Evolutionary conservation across 2,329 filamentous ascomycete species (phyloP), one percentile per base, ranked within the genome.

Genomic region (Trichoderma asperellum): DNA sequence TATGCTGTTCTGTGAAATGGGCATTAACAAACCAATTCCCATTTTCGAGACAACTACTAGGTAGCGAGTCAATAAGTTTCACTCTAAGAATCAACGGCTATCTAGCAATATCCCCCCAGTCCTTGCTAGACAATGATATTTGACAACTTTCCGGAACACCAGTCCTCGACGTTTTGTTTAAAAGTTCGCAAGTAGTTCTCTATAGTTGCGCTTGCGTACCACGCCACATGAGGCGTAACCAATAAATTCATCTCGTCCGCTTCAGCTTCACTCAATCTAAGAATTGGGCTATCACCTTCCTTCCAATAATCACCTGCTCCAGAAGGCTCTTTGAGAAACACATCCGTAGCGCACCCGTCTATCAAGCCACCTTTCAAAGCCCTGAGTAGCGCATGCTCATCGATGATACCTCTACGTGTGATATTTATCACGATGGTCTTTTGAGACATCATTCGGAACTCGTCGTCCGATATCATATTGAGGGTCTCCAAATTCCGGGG

Each of bases 251-350:
- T 11, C 2, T 62, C 40, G 12, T 62, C 59, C 3, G 43, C 59
- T 12, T 62, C 59, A 24, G 14, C 43, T n/a, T 62, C 27, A 12
- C 12, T 62, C 27, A 62, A n/a, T 11, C 14, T 52, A 14, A 62
- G 59, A 52, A 62, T 35, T 5, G 59, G 59, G n/a, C 59, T 62
- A 35, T 62, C 59, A 11, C 59, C 43, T 16, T 62, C 59, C 12
- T 35, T 34, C 59, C 59, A 62, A 12, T 62, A 5, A 24, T 52
- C 59, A 2, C 43, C 43, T 29, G 59, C 59, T 10, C 59, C 59
- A 11, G 59, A 62, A 14, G 59, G 59, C n/a, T 62, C 59, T 27
- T 18, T 52, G 1, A 52, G 29, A 49, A 62, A 62, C 3, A 62
- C 59, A 12, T 62, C 59, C 2, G 27, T 62, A 24, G 43, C 59